A percentile compares a stretch with the other conserved stretches of the same genome.
These are phyloP conservation scores for Rhinocladiella mackenziei DNA, from an alignment of 2,329 filamentous ascomycete species.

Conservation along the genomic window DNA sequence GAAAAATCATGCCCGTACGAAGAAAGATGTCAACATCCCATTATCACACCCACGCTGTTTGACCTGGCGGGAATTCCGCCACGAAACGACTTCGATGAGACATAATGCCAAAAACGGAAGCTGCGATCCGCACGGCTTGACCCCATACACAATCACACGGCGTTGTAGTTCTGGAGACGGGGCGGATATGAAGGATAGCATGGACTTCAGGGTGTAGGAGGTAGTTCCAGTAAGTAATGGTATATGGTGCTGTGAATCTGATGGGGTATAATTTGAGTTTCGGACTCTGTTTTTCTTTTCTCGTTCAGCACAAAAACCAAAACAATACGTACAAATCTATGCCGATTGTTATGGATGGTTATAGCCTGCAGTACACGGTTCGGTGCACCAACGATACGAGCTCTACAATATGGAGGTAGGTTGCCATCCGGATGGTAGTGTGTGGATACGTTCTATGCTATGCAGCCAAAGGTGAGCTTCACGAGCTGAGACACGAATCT, in stretches of 20 bases:
- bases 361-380: constrained; percentile 40
- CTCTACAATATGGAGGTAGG: constrained; percentile 38
- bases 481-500: neutral
- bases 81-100: constrained; percentile 54
- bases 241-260: no score
- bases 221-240: constrained; percentile 1
- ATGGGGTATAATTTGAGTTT: no score
- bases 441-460: no score
- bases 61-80: constrained; percentile 26
- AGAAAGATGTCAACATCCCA: constrained; percentile 58
- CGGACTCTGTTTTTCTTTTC: no score
- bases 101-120: constrained; percentile 42
- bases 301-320: neutral
- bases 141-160: constrained; percentile 49
- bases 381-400: constrained; percentile 42
- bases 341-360: constrained; percentile 35
- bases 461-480: no score
- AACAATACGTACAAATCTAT: constrained; percentile 39
- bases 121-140: constrained; percentile 6
- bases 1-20: constrained; percentile 58
- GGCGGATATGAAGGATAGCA: constrained; percentile 33
- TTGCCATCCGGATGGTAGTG: no score
- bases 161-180: constrained; percentile 55
- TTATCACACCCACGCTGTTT: constrained; percentile 60
- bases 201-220: constrained; percentile 5